Conservation (phyloP, 2,329 filamentous ascomycete genomes). For the Neonectria sp. region DNA sequence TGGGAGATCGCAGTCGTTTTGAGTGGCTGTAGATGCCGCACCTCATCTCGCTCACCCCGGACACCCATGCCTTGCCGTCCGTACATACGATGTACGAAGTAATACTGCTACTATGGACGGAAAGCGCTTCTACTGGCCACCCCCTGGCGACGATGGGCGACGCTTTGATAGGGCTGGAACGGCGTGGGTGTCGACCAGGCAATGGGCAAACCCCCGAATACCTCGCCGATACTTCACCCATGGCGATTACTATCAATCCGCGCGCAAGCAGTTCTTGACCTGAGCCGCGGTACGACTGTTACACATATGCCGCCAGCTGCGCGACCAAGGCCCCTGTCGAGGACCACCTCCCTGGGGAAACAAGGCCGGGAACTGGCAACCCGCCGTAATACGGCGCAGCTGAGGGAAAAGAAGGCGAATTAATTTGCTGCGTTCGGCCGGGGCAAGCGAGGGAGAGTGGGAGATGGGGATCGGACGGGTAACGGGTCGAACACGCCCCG, state of each 20-base stretch:
- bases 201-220: neutral
- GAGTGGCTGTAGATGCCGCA: conserved; percentile 29
- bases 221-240: neutral
- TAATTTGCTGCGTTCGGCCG: conserved; percentile 43
- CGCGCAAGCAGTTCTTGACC: neutral
- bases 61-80: conserved; percentile 13
- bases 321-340: conserved; percentile 20
- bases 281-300: conserved; percentile 43
- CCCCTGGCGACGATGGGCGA: conserved; percentile 34
- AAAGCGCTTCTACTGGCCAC: conserved; percentile 1
- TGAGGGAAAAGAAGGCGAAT: conserved; percentile 37
- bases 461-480: neutral
- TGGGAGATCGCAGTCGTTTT: conserved; percentile 22
- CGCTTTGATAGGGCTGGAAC: conserved; percentile 41
- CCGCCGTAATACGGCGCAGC: conserved; percentile 39
- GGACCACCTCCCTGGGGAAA: conserved; percentile 19
- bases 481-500: conserved; percentile 36
- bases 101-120: neutral
- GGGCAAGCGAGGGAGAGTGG: conserved; percentile 43
- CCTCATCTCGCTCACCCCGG: conserved; percentile 46
- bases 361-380: conserved; percentile 28
- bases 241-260: neutral
- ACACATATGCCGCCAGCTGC: conserved; percentile 30
- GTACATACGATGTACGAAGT: conserved; percentile 2
- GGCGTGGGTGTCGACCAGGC: neutral